Conservation (phyloP, 129 eudicot species). For the Rutidosis leptorrhynchoides region DNA sequence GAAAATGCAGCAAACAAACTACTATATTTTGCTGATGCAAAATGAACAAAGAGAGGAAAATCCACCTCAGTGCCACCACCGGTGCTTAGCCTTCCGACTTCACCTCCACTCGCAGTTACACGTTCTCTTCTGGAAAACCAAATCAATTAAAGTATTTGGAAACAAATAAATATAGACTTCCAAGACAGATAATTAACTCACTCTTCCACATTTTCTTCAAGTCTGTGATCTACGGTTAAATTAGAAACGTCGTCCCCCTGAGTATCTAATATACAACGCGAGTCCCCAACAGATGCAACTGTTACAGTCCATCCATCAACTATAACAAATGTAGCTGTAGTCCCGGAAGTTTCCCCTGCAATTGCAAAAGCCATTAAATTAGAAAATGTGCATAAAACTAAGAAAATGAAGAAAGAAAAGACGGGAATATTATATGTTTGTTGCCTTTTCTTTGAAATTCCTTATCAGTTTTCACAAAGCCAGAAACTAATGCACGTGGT, state of each 20-base stretch:
- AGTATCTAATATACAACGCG: slow-evolving; percentile 84
- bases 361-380: slow-evolving; percentile 15
- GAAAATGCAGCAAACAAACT: background rate
- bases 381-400: background rate
- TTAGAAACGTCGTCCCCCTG: slow-evolving; percentile 66
- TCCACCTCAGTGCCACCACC: slow-evolving; percentile 77
- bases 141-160: slow-evolving; percentile 3
- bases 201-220: slow-evolving; percentile 91
- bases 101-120: slow-evolving; percentile 91
- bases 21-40: no score
- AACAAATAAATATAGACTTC: background rate
- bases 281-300: slow-evolving; percentile 95
- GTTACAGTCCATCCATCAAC: slow-evolving; percentile 91
- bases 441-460: no score
- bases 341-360: slow-evolving; percentile 86
- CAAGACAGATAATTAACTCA: slow-evolving; percentile 33
- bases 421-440: no score
- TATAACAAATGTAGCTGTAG: slow-evolving; percentile 88
- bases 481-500: slow-evolving; percentile 91
- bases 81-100: slow-evolving; percentile 85
- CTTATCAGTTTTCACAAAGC: slow-evolving; percentile 91
- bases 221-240: slow-evolving; percentile 90
- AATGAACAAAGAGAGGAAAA: no score
- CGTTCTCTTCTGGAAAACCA: slow-evolving; percentile 68
- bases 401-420: slow-evolving; percentile 1